Evolutionary conservation across 1,284 basidiomycete genomes (phyloP).

Genomic region (Sutorius eximius): DNA sequence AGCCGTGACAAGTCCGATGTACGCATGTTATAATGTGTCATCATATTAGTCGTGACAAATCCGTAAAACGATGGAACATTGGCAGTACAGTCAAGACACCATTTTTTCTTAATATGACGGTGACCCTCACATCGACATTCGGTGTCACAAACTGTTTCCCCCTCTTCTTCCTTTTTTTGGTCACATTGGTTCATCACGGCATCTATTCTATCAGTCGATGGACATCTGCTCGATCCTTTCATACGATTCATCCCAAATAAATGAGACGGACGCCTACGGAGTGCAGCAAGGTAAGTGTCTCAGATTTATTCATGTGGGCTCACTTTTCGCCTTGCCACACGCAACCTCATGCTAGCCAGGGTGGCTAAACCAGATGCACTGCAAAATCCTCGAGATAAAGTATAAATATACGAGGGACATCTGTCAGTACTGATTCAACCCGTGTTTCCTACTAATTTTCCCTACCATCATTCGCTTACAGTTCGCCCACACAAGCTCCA

Average conservation of each 20-base stretch:
- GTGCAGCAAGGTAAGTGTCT: neutral
- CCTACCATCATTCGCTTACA: neutral
- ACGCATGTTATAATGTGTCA: neutral
- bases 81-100: neutral
- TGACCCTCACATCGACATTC: too few species aligned
- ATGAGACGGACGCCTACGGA: conserved; percentile 14
- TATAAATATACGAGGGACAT: conserved; percentile 19
- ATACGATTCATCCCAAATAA: neutral
- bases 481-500: neutral
- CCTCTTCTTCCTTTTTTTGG: neutral
- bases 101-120: neutral
- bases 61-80: neutral
- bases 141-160: too few species aligned
- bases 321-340: neutral
- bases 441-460: neutral
- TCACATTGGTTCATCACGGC: neutral
- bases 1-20: neutral
- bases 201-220: neutral
- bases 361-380: conserved; percentile 3
- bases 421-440: neutral
- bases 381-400: neutral
- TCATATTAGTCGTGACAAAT: neutral
- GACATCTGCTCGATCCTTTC: conserved; percentile 7
- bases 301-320: neutral
- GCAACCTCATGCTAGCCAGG: neutral